phyloP scores from a whole-genome alignment of 2,329 filamentous ascomycete genomes.

The Malbranchea zuffiana region DNA sequence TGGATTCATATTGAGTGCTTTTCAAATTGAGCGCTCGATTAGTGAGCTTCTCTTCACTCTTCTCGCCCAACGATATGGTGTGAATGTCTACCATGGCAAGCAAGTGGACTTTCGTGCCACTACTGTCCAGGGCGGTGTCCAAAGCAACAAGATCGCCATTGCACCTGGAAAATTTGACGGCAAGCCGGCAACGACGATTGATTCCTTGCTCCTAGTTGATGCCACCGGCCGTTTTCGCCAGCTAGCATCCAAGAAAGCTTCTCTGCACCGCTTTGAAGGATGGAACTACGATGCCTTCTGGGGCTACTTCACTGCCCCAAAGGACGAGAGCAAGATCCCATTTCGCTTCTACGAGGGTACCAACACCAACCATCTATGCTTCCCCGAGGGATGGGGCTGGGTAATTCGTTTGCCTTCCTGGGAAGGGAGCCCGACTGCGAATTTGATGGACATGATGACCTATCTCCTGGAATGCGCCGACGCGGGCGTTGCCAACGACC shows the following conservation, averaged over 20 bases:
- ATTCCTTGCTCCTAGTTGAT: conserved; percentile 17
- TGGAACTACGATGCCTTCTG: conserved; percentile 15
- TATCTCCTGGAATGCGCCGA: conserved; percentile 18
- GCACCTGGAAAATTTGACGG: conserved; percentile 4
- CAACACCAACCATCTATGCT: conserved; percentile 23
- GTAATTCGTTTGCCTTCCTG: conserved; percentile 20
- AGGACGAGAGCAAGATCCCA: conserved; percentile 18
- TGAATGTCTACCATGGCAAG: conserved; percentile 20
- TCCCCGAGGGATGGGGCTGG: conserved; percentile 23
- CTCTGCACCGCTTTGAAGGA: conserved; percentile 15
- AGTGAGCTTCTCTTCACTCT: conserved; percentile 21
- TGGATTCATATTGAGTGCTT: conserved; percentile 13
- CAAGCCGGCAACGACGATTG: conserved; percentile 6
- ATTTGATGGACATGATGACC: conserved; percentile 20
- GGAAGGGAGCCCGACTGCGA: conserved; percentile 19
- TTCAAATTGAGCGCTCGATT: conserved; percentile 21
- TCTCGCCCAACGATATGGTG: conserved; percentile 18
- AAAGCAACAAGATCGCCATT: conserved; percentile 3
- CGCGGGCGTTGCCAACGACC: conserved; percentile 14
- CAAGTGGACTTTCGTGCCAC: conserved; percentile 10
- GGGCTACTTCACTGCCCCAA: conserved; percentile 16
- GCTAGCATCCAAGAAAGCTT: conserved; percentile 17
- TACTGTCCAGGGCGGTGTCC: conserved; percentile 6
- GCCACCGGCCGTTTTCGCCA: conserved; percentile 18
- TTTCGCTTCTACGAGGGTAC: conserved; percentile 17